A percentile compares a stretch with the other conserved stretches of the same genome.
Conservation (phyloP, 2,329 filamentous ascomycete species). For the Teratosphaeria zuluensis region DNA sequence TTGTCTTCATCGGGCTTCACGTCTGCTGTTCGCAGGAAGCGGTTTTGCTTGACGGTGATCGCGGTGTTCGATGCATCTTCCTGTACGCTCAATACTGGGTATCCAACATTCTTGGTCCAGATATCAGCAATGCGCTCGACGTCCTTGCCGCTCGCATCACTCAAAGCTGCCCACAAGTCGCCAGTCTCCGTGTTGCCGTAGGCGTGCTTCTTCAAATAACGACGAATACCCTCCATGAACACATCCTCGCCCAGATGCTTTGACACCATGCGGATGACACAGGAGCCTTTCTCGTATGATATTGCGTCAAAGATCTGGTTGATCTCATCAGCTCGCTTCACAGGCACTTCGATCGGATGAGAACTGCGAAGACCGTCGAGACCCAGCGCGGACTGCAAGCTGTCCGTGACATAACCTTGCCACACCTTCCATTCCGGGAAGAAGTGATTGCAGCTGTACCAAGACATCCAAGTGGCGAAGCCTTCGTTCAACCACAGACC, state of each 20-base stretch:
- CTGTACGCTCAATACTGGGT: constrained; percentile 79
- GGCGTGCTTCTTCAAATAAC: constrained; percentile 92
- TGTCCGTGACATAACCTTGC: constrained; percentile 90
- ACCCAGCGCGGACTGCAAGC: constrained; percentile 74
- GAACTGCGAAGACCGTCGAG: constrained; percentile 89
- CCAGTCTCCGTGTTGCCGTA: constrained; percentile 88
- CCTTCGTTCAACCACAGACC: constrained; percentile 93
- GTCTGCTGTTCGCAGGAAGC: constrained; percentile 85
- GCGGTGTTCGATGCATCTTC: constrained; percentile 60
- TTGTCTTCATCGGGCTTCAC: constrained; percentile 88
- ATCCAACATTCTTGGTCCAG: constrained; percentile 96
- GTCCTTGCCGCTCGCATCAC: constrained; percentile 81
- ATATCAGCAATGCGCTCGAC: constrained; percentile 85
- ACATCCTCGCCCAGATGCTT: constrained; percentile 86
- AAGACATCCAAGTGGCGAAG: constrained; percentile 85
- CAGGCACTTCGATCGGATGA: constrained; percentile 91
- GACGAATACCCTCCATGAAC: constrained; percentile 84
- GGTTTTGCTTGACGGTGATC: constrained; percentile 87
- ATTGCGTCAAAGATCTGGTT: constrained; percentile 98
- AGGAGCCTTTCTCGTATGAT: constrained; percentile 94
- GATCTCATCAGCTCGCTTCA: constrained; percentile 90
- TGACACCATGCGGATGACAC: constrained; percentile 93
- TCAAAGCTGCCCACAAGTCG: constrained; percentile 82
- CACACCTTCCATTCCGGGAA: constrained; percentile 98
- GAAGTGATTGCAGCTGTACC: constrained; percentile 90